phyloP scores from a whole-genome alignment of 2,329 filamentous ascomycete genomes.

The Sporothrix protearum region DNA sequence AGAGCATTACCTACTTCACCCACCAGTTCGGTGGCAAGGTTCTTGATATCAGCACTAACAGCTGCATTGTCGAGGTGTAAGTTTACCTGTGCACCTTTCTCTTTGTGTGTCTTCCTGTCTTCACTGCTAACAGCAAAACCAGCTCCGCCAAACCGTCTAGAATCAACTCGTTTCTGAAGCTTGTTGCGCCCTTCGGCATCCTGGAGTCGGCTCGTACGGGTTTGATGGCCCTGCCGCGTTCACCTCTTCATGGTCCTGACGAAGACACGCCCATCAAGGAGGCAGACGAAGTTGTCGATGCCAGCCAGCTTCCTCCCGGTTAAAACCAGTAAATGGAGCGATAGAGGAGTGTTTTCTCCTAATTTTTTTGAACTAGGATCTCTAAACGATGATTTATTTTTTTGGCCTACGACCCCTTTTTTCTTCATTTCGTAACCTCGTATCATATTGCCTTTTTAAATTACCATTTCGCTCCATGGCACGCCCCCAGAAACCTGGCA shows the following conservation, averaged over 20 bases:
- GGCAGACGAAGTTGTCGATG: slow-evolving; percentile 90
- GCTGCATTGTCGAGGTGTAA: slow-evolving; percentile 96
- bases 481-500: not conserved
- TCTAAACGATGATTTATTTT: not conserved
- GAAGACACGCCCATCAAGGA: slow-evolving; percentile 73
- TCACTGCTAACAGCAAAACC: slow-evolving; percentile 14
- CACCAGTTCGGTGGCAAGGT: slow-evolving; percentile 99
- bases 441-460: not conserved
- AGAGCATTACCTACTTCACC: slow-evolving; percentile 91
- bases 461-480: not conserved
- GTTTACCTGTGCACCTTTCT: slow-evolving; percentile 37
- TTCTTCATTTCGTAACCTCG: not conserved
- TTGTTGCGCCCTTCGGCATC: slow-evolving; percentile 91
- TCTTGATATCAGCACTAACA: slow-evolving; percentile 94
- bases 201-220: slow-evolving; percentile 93
- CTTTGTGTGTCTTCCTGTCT: not conserved
- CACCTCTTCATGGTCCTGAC: slow-evolving; percentile 72
- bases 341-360: not conserved
- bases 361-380: slow-evolving; percentile 12
- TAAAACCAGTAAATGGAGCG: slow-evolving; percentile 43
- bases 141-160: slow-evolving; percentile 88
- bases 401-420: not conserved
- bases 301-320: slow-evolving; percentile 87
- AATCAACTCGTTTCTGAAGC: slow-evolving; percentile 97
- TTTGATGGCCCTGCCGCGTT: slow-evolving; percentile 93